Conservation (phyloP, 1,284 basidiomycete species). For the Pascua guehoae region DNA sequence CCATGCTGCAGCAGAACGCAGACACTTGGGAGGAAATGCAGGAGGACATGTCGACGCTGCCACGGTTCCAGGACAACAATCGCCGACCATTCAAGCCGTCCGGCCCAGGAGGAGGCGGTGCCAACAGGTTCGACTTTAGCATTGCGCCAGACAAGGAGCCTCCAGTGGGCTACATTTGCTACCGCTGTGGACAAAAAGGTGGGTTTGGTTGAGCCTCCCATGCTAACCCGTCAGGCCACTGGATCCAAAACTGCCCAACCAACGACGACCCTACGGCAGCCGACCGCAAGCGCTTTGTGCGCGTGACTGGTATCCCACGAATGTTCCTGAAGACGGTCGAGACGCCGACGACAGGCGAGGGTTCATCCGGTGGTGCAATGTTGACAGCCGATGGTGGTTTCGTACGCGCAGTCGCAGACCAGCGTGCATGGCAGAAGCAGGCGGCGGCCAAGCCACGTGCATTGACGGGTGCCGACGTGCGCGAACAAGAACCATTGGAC, state of each 20-base stretch:
- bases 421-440: conserved; percentile 90
- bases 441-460: conserved; percentile 55
- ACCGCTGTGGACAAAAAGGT: conserved; percentile 93
- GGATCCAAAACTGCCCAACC: conserved; percentile 99
- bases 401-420: conserved; percentile 88
- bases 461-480: conserved; percentile 71
- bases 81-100: conserved; percentile 17
- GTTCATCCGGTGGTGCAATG: conserved; percentile 82
- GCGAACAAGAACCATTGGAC: conserved; percentile 65
- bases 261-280: conserved; percentile 94
- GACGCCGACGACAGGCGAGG: conserved; percentile 64
- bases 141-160: conserved; percentile 53
- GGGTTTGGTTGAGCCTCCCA: too few species aligned
- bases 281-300: conserved; percentile 90
- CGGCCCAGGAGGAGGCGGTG: conserved; percentile 53
- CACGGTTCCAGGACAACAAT: conserved; percentile 10
- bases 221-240: conserved; percentile 59
- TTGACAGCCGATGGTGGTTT: conserved; percentile 94
- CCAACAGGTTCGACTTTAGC: conserved; percentile 37
- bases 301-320: conserved; percentile 95
- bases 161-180: conserved; percentile 96
- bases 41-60: conserved; percentile 39
- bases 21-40: conserved; percentile 48
- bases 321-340: conserved; percentile 97
- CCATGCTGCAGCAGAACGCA: conserved; percentile 45